A percentile compares a stretch with the other conserved stretches of the same genome.
phyloP scores from a whole-genome alignment of 176 grass and related monocot species.

The Oryza officinalis region DNA sequence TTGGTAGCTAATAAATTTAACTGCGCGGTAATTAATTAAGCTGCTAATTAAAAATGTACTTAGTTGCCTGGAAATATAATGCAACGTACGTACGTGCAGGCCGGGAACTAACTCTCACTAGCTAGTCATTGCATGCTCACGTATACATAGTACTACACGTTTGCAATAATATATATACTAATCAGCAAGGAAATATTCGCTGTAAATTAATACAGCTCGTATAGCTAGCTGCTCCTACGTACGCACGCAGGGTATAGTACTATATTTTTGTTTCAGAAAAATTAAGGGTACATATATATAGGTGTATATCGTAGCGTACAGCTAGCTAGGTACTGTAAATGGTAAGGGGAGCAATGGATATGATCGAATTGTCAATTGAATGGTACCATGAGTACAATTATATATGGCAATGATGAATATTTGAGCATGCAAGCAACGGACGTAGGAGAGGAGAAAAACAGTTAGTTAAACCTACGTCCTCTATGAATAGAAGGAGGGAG shows the following conservation, averaged over 20 bases:
- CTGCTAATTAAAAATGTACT: too few species aligned
- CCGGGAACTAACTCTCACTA: not conserved
- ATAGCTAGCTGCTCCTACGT: not conserved
- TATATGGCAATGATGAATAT: not conserved
- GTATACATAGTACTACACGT: too few species aligned
- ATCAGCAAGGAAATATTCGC: not conserved
- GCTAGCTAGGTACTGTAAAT: not conserved
- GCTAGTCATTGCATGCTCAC: not conserved
- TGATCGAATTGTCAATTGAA: not conserved
- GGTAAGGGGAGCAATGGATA: not conserved
- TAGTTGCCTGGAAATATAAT: not conserved
- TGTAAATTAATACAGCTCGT: not conserved
- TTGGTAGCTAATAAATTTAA: too few species aligned
- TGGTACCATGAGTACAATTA: not conserved
- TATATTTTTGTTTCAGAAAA: not conserved
- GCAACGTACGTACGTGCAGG: conserved; percentile 2
- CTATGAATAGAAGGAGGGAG: too few species aligned
- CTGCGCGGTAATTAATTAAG: too few species aligned
- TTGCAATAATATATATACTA: not conserved
- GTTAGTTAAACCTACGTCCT: too few species aligned
- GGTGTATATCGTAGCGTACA: not conserved
- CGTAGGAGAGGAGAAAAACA: too few species aligned
- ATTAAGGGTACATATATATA: not conserved
- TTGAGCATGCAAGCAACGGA: not conserved
- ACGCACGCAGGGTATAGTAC: not conserved